Conservation (phyloP, 768 basidiomycete species). For the Mycena venus region DNA sequence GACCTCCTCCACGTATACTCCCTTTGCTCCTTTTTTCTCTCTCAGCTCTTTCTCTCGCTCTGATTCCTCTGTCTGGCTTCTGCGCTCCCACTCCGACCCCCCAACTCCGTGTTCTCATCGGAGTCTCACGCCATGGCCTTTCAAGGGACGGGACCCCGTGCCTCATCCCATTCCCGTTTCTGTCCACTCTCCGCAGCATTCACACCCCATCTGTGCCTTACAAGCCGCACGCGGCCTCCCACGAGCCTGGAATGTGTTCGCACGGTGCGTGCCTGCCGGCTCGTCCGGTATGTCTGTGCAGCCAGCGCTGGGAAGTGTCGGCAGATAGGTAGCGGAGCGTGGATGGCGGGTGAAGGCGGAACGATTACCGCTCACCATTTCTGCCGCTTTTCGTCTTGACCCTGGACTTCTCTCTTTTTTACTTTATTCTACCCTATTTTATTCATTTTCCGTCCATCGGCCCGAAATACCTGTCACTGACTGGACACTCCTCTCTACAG, state of each 20-base stretch:
- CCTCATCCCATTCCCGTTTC: slow-evolving; percentile 6
- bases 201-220: slow-evolving; percentile 2
- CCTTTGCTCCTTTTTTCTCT: slow-evolving; percentile 1
- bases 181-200: slow-evolving; percentile 7
- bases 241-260: slow-evolving; percentile 17
- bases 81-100: slow-evolving; percentile 1
- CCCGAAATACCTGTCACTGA: slow-evolving; percentile 5
- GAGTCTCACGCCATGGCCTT: slow-evolving; percentile 6
- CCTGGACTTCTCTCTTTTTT: not conserved
- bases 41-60: not conserved
- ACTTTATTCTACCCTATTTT: slow-evolving; percentile 14
- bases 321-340: slow-evolving; percentile 7
- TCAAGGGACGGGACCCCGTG: slow-evolving; percentile 11
- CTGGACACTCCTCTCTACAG: slow-evolving; percentile 9
- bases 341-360: slow-evolving; percentile 3
- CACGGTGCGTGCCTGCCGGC: slow-evolving; percentile 15
- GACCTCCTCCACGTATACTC: not conserved
- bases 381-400: slow-evolving; percentile 7
- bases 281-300: slow-evolving; percentile 13
- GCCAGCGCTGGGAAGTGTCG: slow-evolving; percentile 6
- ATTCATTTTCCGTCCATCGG: not conserved
- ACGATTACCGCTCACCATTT: slow-evolving; percentile 5
- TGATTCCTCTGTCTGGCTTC: slow-evolving; percentile 5
- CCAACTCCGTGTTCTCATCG: slow-evolving; percentile 1
- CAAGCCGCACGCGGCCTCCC: not conserved